These are phyloP conservation scores for Earliella scabrosa DNA, from an alignment of 1,284 basidiomycete genomes.

Conservation along the genomic window DNA sequence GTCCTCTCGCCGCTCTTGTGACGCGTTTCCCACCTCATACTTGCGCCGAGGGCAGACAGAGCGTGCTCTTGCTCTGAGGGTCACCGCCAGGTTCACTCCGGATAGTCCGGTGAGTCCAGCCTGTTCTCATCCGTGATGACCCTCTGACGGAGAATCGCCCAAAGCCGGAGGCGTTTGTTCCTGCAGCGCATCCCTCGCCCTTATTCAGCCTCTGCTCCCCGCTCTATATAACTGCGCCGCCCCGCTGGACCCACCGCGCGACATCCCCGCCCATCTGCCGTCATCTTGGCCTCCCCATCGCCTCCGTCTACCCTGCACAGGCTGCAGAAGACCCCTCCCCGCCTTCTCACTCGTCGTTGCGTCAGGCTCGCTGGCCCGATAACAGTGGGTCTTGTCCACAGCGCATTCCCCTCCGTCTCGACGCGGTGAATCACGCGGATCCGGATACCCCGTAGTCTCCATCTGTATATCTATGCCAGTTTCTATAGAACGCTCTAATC, in stretches of 20 bases:
- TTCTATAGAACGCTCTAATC: constrained; percentile 19
- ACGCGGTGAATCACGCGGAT: constrained; percentile 6
- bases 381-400: constrained; percentile 5
- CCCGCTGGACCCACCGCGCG: neutral
- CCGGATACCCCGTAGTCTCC: constrained; percentile 12
- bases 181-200: constrained; percentile 6
- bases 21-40: constrained; percentile 4
- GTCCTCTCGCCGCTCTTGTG: neutral
- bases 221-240: constrained; percentile 8
- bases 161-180: constrained; percentile 12
- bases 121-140: constrained; percentile 9
- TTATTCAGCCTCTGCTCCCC: constrained; percentile 1
- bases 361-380: constrained; percentile 8
- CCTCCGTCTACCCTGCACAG: constrained; percentile 13
- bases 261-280: constrained; percentile 3
- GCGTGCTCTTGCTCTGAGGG: neutral
- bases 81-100: constrained; percentile 2
- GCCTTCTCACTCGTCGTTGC: neutral
- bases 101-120: constrained; percentile 10
- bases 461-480: constrained; percentile 31
- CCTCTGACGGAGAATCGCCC: constrained; percentile 17
- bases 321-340: constrained; percentile 13
- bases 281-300: neutral
- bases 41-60: neutral
- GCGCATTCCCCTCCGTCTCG: neutral